These are phyloP conservation scores for Euphorbia pulcherrima DNA, from an alignment of 345 rosid genomes.

Conservation along the genomic window DNA sequence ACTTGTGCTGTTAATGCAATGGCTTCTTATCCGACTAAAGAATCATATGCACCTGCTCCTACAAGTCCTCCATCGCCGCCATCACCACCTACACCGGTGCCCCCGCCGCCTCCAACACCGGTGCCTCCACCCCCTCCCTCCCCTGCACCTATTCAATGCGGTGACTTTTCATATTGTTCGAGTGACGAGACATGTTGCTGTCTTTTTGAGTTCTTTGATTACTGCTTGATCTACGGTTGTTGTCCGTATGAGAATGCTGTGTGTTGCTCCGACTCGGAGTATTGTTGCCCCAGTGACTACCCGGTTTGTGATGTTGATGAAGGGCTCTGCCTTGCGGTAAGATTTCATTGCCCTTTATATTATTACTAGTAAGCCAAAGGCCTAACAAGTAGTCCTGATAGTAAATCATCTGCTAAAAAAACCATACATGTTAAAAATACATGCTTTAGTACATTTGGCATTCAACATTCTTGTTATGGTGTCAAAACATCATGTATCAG, in stretches of 20 bases:
- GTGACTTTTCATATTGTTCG: slow-evolving; percentile 54
- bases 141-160: slow-evolving; percentile 58
- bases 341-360: background rate
- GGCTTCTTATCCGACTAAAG: slow-evolving; percentile 70
- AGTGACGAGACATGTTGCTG: slow-evolving; percentile 66
- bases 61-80: slow-evolving; percentile 31
- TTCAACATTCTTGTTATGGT: too few relatives aligned
- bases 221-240: slow-evolving; percentile 57
- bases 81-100: slow-evolving; percentile 19
- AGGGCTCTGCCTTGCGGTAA: slow-evolving; percentile 64
- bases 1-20: slow-evolving; percentile 59
- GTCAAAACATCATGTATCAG: too few relatives aligned
- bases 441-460: too few relatives aligned
- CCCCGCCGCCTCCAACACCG: slow-evolving; percentile 33
- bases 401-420: too few relatives aligned
- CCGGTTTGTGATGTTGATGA: slow-evolving; percentile 58
- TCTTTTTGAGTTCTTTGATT: slow-evolving; percentile 37
- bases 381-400: too few relatives aligned
- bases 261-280: slow-evolving; percentile 51
- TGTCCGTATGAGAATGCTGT: slow-evolving; percentile 56
- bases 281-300: slow-evolving; percentile 69
- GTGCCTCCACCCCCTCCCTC: slow-evolving; percentile 48
- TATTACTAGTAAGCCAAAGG: too few relatives aligned
- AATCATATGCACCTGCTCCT: slow-evolving; percentile 57
- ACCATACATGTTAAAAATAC: too few relatives aligned